Evolutionary conservation across 495 filamentous ascomycete genomes (phyloP), one percentile per base, ranked within the genome.

Genomic region (Astrothelium macrocarpum): DNA sequence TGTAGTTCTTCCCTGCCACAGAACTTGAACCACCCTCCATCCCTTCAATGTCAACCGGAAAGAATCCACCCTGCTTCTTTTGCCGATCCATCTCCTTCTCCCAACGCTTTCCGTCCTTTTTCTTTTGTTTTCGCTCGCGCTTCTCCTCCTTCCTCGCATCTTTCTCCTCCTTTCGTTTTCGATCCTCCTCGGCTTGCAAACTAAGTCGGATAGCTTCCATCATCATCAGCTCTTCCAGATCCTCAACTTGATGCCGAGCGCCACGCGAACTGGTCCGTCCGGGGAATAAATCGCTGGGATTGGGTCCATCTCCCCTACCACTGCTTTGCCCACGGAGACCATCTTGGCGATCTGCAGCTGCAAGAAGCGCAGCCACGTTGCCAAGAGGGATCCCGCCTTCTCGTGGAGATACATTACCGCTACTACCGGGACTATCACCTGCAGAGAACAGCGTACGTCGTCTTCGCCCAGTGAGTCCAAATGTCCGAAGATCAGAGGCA

Each of bases 221-320:
- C 82, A 97, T 90, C 94, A 98, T 98, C 79, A 97, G 90, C 58
- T 96, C 93, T 71, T 98, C 94, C 12, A 97, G 77, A 68, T 97
- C 93, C 53, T 95, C 90, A 61, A 94, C 80, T 53, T 90, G 79
- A 60, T 71, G 84, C 59, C 86, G 78, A 28, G 49, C 25, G 11
- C 23, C 49, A 59, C 89, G 79, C 16, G 86, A 84, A 65, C 79
- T 82, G 20, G 76, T 77, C n/a, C 84, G 79, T 9, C 80, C 76
- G 23, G 82, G 76, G 20, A 78, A 76, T 23, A 82, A 59, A 62
- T 78, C 78, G 4, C 70, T 73, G 23, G 74, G 64, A 4, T 71
- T 73, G 59, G 79, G 81, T 67, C 81, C 80, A 9, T 72, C 70
- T 23, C 7, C 23, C 4, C 42, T 5, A 32, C 34, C 34, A 20